Base-by-base conservation (phyloP, 768 basidiomycete species). In the Rhizopogon rudus region DNA sequence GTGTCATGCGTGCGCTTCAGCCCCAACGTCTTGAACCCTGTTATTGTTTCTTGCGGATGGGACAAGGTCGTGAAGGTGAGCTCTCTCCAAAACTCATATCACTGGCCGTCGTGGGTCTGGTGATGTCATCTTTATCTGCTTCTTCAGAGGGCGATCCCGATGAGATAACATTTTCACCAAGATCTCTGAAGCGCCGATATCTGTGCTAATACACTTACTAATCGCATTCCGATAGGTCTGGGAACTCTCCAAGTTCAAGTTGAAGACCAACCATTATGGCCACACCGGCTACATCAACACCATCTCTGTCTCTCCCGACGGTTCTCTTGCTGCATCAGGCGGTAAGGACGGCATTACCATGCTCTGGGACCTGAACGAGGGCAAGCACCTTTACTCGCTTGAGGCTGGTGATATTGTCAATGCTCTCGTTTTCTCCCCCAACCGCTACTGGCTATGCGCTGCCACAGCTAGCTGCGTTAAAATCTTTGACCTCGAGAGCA, bases 281-380 rank as follows among this genome's bases (percentile, higher is more conserved):
- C 97, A 99, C 82, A 96, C 91, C 50, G 97, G 96, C 60, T 98
- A 98, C 82, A 94, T 99, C 76, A 98, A 94, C 81, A 94, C 96
- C 65, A 77, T 99, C 69, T 94, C 97, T 57, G 95, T 99, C 57
- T 99, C 97, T 39, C 97, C 97, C 52, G 97, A 99, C 70, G 97
- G 97, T 61, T 99, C 97, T 25, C 85, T 99, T 67, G 95, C 96
- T 64, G 97, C 97, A 46, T 98, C 97, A 48, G 97, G 97, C 70
- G 97, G 97, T 67, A 98, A 98, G 78, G 97, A 99, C 73, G 95
- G 95, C 59, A 96, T 98, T 75, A 97, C 95, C 72, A 98, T 98
- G 95, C 88, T 98, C 60, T 99, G 97, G 97, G 97, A 99, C 73
- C 79, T 99, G 67, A 98, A 98, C 78, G 97, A 98, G 81, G 95